Percentiles rank a stretch among this genome's conserved stretches.
Evolutionary conservation across 2,329 filamentous ascomycete genomes (phyloP).

Genomic region (Bipolaris bicolor): DNA sequence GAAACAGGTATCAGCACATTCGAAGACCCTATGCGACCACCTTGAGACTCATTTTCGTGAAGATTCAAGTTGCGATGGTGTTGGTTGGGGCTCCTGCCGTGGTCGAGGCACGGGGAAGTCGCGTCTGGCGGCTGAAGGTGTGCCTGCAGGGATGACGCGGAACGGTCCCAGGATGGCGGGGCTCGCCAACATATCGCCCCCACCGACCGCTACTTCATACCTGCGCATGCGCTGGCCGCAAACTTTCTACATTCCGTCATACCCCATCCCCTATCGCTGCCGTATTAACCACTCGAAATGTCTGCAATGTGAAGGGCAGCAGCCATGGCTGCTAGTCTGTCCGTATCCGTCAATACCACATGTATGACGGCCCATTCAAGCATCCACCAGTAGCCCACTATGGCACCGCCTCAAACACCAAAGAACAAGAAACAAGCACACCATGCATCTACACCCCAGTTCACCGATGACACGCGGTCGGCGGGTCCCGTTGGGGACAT

Average conservation of each 20-base stretch:
- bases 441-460: slow-evolving; percentile 41
- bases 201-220: slow-evolving; percentile 28
- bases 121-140: slow-evolving; percentile 26
- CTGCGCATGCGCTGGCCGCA: slow-evolving; percentile 31
- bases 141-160: slow-evolving; percentile 22
- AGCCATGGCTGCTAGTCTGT: slow-evolving; percentile 56
- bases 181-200: slow-evolving; percentile 29
- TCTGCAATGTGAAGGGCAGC: slow-evolving; percentile 53
- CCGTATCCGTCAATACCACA: slow-evolving; percentile 40
- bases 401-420: slow-evolving; percentile 56
- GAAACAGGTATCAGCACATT: slow-evolving; percentile 1
- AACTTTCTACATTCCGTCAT: slow-evolving; percentile 30
- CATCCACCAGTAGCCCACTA: slow-evolving; percentile 48
- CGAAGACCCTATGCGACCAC: neutral
- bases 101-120: slow-evolving; percentile 24
- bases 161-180: slow-evolving; percentile 23
- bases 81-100: slow-evolving; percentile 21
- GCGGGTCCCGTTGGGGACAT: slow-evolving; percentile 38
- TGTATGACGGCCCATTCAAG: slow-evolving; percentile 41
- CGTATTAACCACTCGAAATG: slow-evolving; percentile 32
- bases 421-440: slow-evolving; percentile 47
- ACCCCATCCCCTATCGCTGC: slow-evolving; percentile 20
- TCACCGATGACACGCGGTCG: slow-evolving; percentile 27
- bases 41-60: neutral
- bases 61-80: slow-evolving; percentile 14